phyloP scores from a whole-genome alignment of 805 yeast species.

The Myxozyma mucilagina region DNA sequence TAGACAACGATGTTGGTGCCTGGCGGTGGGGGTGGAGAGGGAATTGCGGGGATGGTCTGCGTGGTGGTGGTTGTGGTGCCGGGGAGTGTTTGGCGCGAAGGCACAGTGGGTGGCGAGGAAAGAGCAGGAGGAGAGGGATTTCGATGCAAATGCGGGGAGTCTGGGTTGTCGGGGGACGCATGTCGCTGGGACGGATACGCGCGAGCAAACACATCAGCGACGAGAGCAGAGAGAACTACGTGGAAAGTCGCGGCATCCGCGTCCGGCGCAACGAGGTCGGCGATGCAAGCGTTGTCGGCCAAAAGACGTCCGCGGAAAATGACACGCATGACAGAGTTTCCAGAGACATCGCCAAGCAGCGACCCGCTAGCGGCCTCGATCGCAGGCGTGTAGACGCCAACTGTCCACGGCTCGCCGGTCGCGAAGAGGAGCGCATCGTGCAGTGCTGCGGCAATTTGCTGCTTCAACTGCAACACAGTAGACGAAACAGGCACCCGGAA shows the following conservation, averaged over 20 bases:
- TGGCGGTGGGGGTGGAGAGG: conserved; percentile 22
- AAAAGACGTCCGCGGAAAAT: conserved; percentile 29
- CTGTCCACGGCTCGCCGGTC: conserved; percentile 26
- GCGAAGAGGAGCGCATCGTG: conserved; percentile 22
- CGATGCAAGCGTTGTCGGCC: conserved; percentile 10
- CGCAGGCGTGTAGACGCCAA: conserved; percentile 19
- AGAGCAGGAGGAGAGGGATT: not conserved
- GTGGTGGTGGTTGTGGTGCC: conserved; percentile 17
- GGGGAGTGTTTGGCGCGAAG: not conserved
- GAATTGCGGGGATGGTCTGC: conserved; percentile 14
- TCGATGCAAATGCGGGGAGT: not conserved
- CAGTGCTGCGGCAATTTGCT: conserved; percentile 13
- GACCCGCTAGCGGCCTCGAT: conserved; percentile 14
- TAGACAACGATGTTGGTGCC: conserved; percentile 28
- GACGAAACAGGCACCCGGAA: conserved; percentile 5
- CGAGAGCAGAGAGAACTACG: conserved; percentile 16
- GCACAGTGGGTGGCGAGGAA: not conserved
- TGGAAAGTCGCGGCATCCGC: conserved; percentile 24
- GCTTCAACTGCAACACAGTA: conserved; percentile 16
- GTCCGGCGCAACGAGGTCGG: conserved; percentile 2
- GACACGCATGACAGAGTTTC: conserved; percentile 16
- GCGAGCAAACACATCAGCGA: conserved; percentile 17
- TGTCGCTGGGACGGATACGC: conserved; percentile 9
- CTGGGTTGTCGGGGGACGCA: not conserved
- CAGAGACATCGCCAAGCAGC: conserved; percentile 12